Conservation (phyloP, 73 alveolate genomes). For the Loxodes magnus region DNA sequence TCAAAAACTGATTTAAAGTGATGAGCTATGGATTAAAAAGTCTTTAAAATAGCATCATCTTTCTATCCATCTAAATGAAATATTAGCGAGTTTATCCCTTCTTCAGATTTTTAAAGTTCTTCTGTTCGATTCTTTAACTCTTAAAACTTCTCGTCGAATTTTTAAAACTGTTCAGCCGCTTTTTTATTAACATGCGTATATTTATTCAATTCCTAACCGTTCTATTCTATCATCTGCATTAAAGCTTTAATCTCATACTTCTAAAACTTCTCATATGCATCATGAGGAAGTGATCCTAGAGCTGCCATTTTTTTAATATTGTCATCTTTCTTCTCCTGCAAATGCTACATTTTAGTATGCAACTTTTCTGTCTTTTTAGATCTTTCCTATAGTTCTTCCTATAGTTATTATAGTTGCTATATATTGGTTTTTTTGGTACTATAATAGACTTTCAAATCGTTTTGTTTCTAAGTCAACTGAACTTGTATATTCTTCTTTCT, state of each 20-base stretch:
- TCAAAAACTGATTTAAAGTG: constrained; percentile 51
- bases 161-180: constrained; percentile 58
- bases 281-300: constrained; percentile 21
- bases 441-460: neutral
- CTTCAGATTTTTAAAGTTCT: constrained; percentile 58
- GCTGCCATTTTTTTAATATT: constrained; percentile 43
- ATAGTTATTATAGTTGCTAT: constrained; percentile 28
- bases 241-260: neutral
- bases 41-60: constrained; percentile 51
- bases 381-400: constrained; percentile 30
- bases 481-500: constrained; percentile 15
- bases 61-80: constrained; percentile 51
- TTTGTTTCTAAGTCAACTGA: constrained; percentile 8
- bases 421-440: constrained; percentile 22
- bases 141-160: constrained; percentile 41
- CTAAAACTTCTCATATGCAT: constrained; percentile 12
- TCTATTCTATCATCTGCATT: constrained; percentile 9
- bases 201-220: constrained; percentile 14
- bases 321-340: constrained; percentile 31
- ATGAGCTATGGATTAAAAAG: constrained; percentile 49
- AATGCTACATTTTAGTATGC: constrained; percentile 16
- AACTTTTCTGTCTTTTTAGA: constrained; percentile 30
- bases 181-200: constrained; percentile 15
- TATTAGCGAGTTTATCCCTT: constrained; percentile 41
- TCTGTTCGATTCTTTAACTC: constrained; percentile 51